Evolutionary conservation across 176 grass and related monocot genomes (phyloP), one percentile per base, ranked within the genome.

Genomic region (Lolium rigidum): DNA sequence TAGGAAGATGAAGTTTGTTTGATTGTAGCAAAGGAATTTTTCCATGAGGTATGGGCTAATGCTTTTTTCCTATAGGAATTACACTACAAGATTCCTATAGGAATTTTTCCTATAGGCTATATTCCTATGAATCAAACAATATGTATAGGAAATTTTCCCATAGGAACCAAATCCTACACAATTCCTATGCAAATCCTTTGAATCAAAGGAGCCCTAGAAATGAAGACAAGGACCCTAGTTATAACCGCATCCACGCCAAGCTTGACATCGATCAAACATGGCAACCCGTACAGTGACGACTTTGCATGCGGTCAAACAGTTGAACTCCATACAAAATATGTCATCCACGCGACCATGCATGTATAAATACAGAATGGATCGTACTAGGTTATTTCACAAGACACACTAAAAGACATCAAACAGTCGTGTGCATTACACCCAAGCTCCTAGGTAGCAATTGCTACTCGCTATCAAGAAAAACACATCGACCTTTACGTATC

Each of bases 201-300:
- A n/a, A n/a, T n/a, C n/a, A n/a, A n/a, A n/a, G n/a, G n/a, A n/a
- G n/a, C n/a, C n/a, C n/a, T n/a, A 35, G 31, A 35, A 35, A 35
- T 56, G 52, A 55, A 18, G 52, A 55, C 15, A 55, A 58, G 55
- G 56, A 58, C 56, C 56, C 20, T 7, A n/a, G 7, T 21, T 58
- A 60, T 58, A 60, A 63, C 60, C 10, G 3, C 60, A 18, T 26
- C 22, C 20, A 22, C 7, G 66, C 16, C 31, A 35, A 1, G 31
- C 18, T 17, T 67, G 28, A 44, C 39, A 44, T n/a, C 70, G 41
- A 72, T 72, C 70, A 72, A 72, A 72, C 41, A 72, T 72, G 41
- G 70, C 70, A 47, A 72, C 39, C 39, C 21, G 5, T 11, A 71
- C 69, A 10, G 10, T 12, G 38, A 43, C 68, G 31, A 35, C 31